phyloP scores from a whole-genome alignment of 1,284 basidiomycete species.

The Anthracocystis walkeri region DNA sequence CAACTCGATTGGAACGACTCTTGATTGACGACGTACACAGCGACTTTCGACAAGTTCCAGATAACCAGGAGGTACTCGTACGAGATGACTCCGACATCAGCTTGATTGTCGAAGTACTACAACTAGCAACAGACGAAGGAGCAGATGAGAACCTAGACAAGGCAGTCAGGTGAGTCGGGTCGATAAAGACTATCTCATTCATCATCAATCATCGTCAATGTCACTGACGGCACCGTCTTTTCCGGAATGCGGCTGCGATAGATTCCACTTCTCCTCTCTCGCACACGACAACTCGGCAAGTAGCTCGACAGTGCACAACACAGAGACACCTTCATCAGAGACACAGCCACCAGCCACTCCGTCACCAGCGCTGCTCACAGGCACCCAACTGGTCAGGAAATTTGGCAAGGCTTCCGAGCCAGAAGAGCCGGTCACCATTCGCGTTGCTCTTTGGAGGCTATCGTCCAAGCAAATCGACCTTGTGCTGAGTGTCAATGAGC shows the following conservation, averaged over 20 bases:
- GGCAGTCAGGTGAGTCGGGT: slow-evolving; percentile 60
- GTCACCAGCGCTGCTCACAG: slow-evolving; percentile 44
- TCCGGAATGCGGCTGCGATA: slow-evolving; percentile 61
- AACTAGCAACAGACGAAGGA: slow-evolving; percentile 77
- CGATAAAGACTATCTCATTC: background rate
- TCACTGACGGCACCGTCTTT: background rate
- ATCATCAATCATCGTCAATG: background rate
- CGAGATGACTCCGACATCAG: slow-evolving; percentile 79
- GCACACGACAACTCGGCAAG: slow-evolving; percentile 90
- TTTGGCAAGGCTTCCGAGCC: slow-evolving; percentile 56
- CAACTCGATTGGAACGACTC: background rate
- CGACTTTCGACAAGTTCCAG: slow-evolving; percentile 90
- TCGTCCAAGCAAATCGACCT: slow-evolving; percentile 62
- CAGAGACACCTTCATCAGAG: slow-evolving; percentile 62
- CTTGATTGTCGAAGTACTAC: slow-evolving; percentile 86
- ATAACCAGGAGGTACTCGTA: slow-evolving; percentile 94
- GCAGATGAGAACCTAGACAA: slow-evolving; percentile 71
- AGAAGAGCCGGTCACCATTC: slow-evolving; percentile 56
- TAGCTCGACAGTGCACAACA: slow-evolving; percentile 72
- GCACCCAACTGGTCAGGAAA: slow-evolving; percentile 61
- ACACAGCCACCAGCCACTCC: slow-evolving; percentile 36
- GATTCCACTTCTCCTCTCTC: slow-evolving; percentile 90
- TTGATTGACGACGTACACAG: slow-evolving; percentile 71
- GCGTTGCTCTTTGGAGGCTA: slow-evolving; percentile 64
- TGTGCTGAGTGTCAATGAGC: slow-evolving; percentile 65